A percentile compares a stretch with the other conserved stretches of the same genome.
Evolutionary conservation across 2,329 filamentous ascomycete genomes (phyloP).

Genomic region (Beauveria australis): DNA sequence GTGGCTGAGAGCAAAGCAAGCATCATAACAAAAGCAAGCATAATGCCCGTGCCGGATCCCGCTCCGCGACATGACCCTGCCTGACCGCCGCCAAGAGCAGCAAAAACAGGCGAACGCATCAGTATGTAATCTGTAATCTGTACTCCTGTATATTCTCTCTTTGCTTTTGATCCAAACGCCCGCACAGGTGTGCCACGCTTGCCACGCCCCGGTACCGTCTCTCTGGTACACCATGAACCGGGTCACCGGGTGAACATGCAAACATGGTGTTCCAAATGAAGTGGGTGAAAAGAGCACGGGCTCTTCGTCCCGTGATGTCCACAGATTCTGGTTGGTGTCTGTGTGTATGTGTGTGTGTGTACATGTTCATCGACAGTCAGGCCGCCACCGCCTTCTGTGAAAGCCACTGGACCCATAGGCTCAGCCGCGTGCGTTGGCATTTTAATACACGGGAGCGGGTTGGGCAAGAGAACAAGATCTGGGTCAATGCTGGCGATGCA

Average conservation of each 20-base stretch:
- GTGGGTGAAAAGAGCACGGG: background rate
- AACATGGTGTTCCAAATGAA: constrained; percentile 7
- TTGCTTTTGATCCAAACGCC: constrained; percentile 2
- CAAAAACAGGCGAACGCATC: background rate
- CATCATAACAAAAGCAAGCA: constrained; percentile 6
- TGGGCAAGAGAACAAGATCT: background rate
- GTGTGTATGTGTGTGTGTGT: background rate
- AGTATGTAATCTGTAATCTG: background rate
- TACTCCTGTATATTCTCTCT: background rate
- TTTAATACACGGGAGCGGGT: background rate
- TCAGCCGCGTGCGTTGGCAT: constrained; percentile 8
- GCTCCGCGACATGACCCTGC: background rate
- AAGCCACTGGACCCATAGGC: constrained; percentile 3
- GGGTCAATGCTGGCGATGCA: background rate
- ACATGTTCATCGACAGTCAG: constrained; percentile 3
- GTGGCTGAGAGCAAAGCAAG: constrained; percentile 9
- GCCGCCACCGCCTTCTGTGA: constrained; percentile 6
- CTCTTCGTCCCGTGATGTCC: background rate
- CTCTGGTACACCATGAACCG: constrained; percentile 1
- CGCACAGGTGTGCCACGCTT: constrained; percentile 3
- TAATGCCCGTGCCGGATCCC: constrained; percentile 4
- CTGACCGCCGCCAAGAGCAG: constrained; percentile 2
- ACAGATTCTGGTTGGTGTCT: background rate
- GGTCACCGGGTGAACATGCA: constrained; percentile 7
- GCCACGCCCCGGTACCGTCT: background rate